phyloP scores from a whole-genome alignment of 78 protist species.

The Dictyostelium capitatum region DNA sequence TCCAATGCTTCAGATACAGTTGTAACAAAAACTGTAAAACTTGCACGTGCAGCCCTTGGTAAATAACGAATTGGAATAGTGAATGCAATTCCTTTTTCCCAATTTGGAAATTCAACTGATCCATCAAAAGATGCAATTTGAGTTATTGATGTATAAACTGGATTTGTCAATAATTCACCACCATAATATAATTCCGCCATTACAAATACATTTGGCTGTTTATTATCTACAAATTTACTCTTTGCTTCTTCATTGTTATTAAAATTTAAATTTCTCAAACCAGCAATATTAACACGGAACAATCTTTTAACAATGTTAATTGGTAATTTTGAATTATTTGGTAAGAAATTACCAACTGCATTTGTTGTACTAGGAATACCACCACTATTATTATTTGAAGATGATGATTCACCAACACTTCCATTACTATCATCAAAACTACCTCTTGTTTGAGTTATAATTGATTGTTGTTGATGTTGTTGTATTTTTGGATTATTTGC shows the following conservation, averaged over 20 bases:
- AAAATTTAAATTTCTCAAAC: constrained; percentile 58
- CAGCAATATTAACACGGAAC: constrained; percentile 60
- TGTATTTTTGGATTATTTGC: not conserved
- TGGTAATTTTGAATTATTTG: constrained; percentile 40
- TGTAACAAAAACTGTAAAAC: constrained; percentile 48
- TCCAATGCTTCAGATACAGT: not conserved
- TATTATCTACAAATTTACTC: constrained; percentile 39
- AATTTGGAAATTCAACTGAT: constrained; percentile 59
- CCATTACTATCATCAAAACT: not conserved
- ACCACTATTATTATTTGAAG: not conserved
- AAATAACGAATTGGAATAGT: constrained; percentile 45
- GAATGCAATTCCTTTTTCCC: constrained; percentile 76
- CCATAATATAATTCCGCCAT: constrained; percentile 70
- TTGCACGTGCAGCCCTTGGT: constrained; percentile 74
- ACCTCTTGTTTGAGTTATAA: constrained; percentile 1
- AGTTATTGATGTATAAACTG: constrained; percentile 38
- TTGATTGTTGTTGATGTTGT: constrained; percentile 15
- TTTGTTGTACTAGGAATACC: not conserved
- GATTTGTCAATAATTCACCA: constrained; percentile 57
- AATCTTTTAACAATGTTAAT: constrained; percentile 65
- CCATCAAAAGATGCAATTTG: constrained; percentile 15
- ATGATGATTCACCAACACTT: not conserved
- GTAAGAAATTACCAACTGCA: not conserved
- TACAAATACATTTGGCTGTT: constrained; percentile 26
- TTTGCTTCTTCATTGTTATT: constrained; percentile 50